phyloP scores from a whole-genome alignment of 2,329 filamentous ascomycete genomes.

The Fusarium tjaetaba region DNA sequence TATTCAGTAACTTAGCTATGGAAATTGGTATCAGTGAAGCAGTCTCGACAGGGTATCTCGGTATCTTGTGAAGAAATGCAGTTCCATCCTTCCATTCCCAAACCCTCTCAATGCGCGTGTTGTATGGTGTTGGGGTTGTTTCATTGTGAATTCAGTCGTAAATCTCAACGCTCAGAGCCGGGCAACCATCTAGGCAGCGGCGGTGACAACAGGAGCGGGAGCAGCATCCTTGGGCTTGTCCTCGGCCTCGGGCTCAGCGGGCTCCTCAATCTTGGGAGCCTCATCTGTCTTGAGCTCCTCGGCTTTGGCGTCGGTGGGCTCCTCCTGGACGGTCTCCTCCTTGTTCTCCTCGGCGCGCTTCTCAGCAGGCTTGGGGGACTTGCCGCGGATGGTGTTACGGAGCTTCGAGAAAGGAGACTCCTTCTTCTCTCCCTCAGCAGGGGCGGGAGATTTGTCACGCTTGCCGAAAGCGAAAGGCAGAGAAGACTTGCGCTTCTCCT shows the following conservation, averaged over 20 bases:
- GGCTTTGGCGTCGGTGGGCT: constrained; percentile 52
- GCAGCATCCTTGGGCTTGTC: constrained; percentile 55
- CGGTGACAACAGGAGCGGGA: constrained; percentile 59
- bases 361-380: constrained; percentile 53
- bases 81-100: constrained; percentile 60
- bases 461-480: constrained; percentile 79
- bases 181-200: constrained; percentile 58
- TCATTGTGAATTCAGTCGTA: constrained; percentile 37
- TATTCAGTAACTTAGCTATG: constrained; percentile 44
- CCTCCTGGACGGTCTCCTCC: constrained; percentile 52
- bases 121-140: constrained; percentile 40
- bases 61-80: constrained; percentile 64
- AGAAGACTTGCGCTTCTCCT: constrained; percentile 87
- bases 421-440: constrained; percentile 70
- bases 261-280: constrained; percentile 64
- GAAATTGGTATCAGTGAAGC: constrained; percentile 57
- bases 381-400: constrained; percentile 65
- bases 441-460: constrained; percentile 72
- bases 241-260: constrained; percentile 50
- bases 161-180: constrained; percentile 42
- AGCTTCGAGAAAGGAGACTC: constrained; percentile 70
- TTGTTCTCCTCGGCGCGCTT: constrained; percentile 48
- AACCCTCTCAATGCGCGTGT: constrained; percentile 53
- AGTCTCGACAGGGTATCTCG: constrained; percentile 66
- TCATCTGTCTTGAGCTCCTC: constrained; percentile 50